Evolutionary conservation across 768 basidiomycete genomes (phyloP), one percentile per base, ranked within the genome.

Genomic region (Leccinum subgranulosum): DNA sequence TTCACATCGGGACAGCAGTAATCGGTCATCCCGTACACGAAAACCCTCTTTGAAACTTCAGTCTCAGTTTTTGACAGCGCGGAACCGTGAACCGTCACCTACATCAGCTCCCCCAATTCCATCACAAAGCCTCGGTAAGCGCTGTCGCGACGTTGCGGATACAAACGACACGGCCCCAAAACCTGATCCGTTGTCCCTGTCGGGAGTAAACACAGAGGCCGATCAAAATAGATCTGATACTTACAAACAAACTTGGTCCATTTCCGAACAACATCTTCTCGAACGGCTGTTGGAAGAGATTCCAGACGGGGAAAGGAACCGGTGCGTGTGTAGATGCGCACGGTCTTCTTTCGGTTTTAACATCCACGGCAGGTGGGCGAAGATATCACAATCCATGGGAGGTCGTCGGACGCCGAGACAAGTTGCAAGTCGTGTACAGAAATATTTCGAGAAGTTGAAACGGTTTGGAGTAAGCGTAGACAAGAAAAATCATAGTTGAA

Each of bases 361-460:
- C 49, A 9, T 36, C 15, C 49, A 23, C 34, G 49, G 23, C 64
- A 91, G 90, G 53, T 92, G 87, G 87, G 78, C 84, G 55, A 88
- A 90, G 71, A 92, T 92, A 52, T 92, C 90, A 14, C 75, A 79
- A 53, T 91, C 88, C 34, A 93, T 93, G 91, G 77, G 83, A 49
- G 90, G 90, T 1, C 77, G 77, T 46, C 74, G 90, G 56, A 92
- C 91, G 4, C 85, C 90, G 4, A 75, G 90, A 59, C 91, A 93
- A 75, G 91, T 93, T n/a, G 90, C 90, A 36, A 91, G 88, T 74
- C 81, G 90, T 17, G 90, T 93, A 54, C 91, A 93, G 64, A 93
- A 93, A 72, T 92, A 92, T 71, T 87, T 90, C 69, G 88, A 88
- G 69, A 92, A 92, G 76, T 70, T 92, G 70, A 90, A 86, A 73